Conservation (phyloP, 2,329 filamentous ascomycete species). For the Alternaria ventricosa region DNA sequence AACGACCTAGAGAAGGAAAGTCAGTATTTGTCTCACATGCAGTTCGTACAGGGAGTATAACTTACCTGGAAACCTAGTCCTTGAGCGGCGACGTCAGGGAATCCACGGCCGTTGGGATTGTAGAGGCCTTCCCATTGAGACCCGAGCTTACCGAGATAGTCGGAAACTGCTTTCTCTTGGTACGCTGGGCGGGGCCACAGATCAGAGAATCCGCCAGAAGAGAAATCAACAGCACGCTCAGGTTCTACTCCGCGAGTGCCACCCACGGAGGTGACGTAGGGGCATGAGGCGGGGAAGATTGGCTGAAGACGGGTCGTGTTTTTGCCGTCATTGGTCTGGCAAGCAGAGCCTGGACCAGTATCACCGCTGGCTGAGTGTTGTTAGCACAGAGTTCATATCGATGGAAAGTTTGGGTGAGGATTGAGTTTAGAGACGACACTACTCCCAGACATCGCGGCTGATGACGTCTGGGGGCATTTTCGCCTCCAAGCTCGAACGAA, state of each 20-base stretch:
- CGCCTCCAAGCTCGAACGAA: neutral
- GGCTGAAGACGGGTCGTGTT: slow-evolving; percentile 53
- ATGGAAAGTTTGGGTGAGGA: neutral
- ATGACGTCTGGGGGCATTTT: neutral
- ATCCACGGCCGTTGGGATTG: slow-evolving; percentile 52
- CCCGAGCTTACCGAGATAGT: slow-evolving; percentile 51
- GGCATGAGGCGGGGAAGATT: slow-evolving; percentile 56
- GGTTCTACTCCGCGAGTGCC: slow-evolving; percentile 51
- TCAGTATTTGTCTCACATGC: neutral
- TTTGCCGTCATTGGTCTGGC: slow-evolving; percentile 55
- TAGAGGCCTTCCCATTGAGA: slow-evolving; percentile 51
- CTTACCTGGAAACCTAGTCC: slow-evolving; percentile 42
- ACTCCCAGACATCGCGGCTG: neutral
- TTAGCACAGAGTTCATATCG: neutral
- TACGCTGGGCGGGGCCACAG: slow-evolving; percentile 52
- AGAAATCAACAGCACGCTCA: slow-evolving; percentile 50
- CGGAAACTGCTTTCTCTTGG: slow-evolving; percentile 49
- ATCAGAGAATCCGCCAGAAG: slow-evolving; percentile 56
- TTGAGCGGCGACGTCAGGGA: slow-evolving; percentile 55
- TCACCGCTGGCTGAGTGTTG: slow-evolving; percentile 39
- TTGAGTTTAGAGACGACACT: neutral
- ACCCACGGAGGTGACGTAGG: slow-evolving; percentile 56
- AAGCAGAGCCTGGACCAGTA: slow-evolving; percentile 51
- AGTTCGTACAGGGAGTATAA: neutral
- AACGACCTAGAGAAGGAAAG: slow-evolving; percentile 39